phyloP scores from a whole-genome alignment of 2,329 filamentous ascomycete species.

The Sclerotinia subarctica region DNA sequence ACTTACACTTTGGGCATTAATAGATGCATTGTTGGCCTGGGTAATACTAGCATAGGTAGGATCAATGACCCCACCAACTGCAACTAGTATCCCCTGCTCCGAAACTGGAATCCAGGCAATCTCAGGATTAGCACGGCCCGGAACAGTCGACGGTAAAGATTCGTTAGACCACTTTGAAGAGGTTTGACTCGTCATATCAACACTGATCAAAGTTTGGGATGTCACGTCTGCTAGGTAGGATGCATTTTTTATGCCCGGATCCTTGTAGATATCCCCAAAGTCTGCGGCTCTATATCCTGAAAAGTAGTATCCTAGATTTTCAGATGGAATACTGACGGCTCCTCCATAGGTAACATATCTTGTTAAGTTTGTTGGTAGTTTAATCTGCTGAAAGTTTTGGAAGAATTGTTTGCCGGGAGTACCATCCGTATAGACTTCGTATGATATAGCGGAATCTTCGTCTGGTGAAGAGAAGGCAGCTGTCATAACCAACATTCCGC shows the following conservation, averaged over 20 bases:
- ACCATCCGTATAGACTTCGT: constrained; percentile 54
- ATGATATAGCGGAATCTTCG: constrained; percentile 47
- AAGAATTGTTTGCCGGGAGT: constrained; percentile 35
- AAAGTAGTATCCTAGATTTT: constrained; percentile 71
- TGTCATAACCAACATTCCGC: constrained; percentile 49
- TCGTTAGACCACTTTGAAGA: constrained; percentile 55
- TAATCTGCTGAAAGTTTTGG: neutral
- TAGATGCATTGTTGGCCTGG: constrained; percentile 33
- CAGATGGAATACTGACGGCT: constrained; percentile 61
- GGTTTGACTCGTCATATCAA: constrained; percentile 55
- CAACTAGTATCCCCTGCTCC: constrained; percentile 70
- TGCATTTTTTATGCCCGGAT: constrained; percentile 23
- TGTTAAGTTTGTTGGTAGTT: constrained; percentile 48
- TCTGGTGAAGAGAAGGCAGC: constrained; percentile 42
- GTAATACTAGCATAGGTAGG: constrained; percentile 47
- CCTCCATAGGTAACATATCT: constrained; percentile 64
- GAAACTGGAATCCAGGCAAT: constrained; percentile 77
- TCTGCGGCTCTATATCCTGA: constrained; percentile 55
- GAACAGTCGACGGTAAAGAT: constrained; percentile 49
- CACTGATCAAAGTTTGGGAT: constrained; percentile 56
- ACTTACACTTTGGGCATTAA: constrained; percentile 43
- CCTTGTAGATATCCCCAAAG: constrained; percentile 49
- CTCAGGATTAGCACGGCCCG: constrained; percentile 59
- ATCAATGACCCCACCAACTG: constrained; percentile 69
- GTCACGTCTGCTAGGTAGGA: constrained; percentile 38